Conservation (phyloP, 306 rosid species). For the Rubus idaeus region DNA sequence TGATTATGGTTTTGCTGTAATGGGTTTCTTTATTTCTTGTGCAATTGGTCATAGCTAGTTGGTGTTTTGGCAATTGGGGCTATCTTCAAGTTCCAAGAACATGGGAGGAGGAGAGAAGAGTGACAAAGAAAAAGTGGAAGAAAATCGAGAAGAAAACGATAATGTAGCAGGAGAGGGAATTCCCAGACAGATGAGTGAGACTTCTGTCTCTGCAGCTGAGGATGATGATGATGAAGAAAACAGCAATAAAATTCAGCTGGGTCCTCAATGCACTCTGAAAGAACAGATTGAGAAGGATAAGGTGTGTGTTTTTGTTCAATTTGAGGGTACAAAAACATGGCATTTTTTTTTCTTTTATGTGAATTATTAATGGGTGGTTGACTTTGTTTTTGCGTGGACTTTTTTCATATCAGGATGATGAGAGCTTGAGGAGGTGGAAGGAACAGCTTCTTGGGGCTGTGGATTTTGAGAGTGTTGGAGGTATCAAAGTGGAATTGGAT, state of each 20-base stretch:
- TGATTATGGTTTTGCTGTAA: conserved; percentile 6
- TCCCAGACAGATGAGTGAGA: conserved; percentile 30
- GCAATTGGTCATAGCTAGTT: conserved; percentile 7
- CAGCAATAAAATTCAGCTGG: conserved; percentile 37
- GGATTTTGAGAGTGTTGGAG: conserved; percentile 51
- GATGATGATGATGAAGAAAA: conserved; percentile 49
- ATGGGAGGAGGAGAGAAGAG: conserved; percentile 44
- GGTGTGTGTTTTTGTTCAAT: conserved; percentile 18
- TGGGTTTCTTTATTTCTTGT: conserved; percentile 11
- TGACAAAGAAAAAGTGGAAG: conserved; percentile 14
- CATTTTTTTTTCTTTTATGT: neutral
- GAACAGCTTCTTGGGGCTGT: conserved; percentile 57
- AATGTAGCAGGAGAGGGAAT: conserved; percentile 25
- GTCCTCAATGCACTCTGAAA: conserved; percentile 54
- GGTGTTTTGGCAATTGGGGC: conserved; percentile 27
- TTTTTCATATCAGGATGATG: conserved; percentile 43
- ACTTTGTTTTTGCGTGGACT: neutral
- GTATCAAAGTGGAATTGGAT: conserved; percentile 19
- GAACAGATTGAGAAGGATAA: conserved; percentile 57
- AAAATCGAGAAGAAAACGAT: conserved; percentile 9
- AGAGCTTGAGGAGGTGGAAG: conserved; percentile 60
- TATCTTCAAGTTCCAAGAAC: conserved; percentile 28
- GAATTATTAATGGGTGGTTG: neutral
- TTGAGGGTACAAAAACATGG: neutral
- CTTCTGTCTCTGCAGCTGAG: conserved; percentile 33